Evolutionary conservation across 2,329 filamentous ascomycete species (phyloP).

Genomic region (Orbilia quercus): DNA sequence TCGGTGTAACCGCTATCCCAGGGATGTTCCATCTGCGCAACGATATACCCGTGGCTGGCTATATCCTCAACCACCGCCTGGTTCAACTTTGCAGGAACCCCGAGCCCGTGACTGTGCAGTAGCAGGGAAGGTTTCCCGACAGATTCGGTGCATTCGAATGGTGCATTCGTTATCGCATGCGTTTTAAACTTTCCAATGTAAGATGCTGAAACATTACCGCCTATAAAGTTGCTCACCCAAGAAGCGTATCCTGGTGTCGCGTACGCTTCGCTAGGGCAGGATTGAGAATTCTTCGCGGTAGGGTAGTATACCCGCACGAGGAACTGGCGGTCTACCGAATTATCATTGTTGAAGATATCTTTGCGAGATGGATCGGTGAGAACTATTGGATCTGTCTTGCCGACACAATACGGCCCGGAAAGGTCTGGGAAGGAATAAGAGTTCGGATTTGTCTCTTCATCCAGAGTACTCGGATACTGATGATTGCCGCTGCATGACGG

Average conservation of each 20-base stretch:
- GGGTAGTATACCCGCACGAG: slow-evolving; percentile 38
- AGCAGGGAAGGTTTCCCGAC: slow-evolving; percentile 5
- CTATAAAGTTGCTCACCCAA: slow-evolving; percentile 27
- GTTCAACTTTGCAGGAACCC: slow-evolving; percentile 21
- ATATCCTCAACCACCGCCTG: slow-evolving; percentile 27
- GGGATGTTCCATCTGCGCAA: slow-evolving; percentile 18
- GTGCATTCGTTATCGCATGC: slow-evolving; percentile 7
- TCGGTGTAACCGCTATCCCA: slow-evolving; percentile 27
- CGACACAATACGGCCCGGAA: slow-evolving; percentile 34
- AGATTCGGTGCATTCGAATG: slow-evolving; percentile 6
- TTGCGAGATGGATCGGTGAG: slow-evolving; percentile 41
- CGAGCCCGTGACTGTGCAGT: slow-evolving; percentile 16
- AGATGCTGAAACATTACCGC: slow-evolving; percentile 23
- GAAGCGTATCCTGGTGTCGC: slow-evolving; percentile 28
- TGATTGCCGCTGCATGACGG: too few relatives aligned
- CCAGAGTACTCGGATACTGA: too few relatives aligned
- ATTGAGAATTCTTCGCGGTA: slow-evolving; percentile 3
- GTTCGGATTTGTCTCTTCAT: too few relatives aligned
- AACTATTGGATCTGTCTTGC: slow-evolving; percentile 32
- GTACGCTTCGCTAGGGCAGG: slow-evolving; percentile 24
- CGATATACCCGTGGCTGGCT: slow-evolving; percentile 17
- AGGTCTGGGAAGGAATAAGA: slow-evolving; percentile 37
- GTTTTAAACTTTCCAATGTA: slow-evolving; percentile 31
- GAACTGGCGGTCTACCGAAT: slow-evolving; percentile 14
- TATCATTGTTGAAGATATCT: slow-evolving; percentile 26